Base-by-base conservation (phyloP, 1,284 basidiomycete genomes). In the Puccinia brachypodii region DNA sequence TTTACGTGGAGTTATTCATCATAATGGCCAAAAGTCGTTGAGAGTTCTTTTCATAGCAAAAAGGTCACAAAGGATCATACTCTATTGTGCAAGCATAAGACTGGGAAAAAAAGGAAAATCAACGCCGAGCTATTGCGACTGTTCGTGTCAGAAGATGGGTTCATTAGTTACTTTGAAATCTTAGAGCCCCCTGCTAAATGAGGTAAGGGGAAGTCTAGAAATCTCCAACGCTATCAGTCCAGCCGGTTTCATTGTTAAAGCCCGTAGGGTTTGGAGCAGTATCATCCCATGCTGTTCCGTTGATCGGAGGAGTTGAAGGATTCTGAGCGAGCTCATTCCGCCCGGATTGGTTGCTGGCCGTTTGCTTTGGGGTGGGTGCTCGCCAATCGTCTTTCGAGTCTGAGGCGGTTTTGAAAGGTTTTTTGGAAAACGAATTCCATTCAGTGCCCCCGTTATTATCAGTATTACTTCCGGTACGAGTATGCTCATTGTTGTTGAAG, bases 261-360 rank as follows among this genome's bases (percentile, higher is more conserved):
- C 3, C 19, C 16, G 68, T n/a, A 19, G n/a, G 68, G 68, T 31
- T 47, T 47, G 22, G 36, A 22, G 25, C 16, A 11, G 42, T 3
- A 71, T 71, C 68, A 47, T 50, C n/a, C 68, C 68, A 71, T 9
- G 40, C 68, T 25, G 68, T 22, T 71, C 13, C 38, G 68, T 47
- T 71, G 68, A n/a, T 14, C 42, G 28, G 16, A 50, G 68, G 28
- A 11, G 68, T 28, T 16, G 68, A 25, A 31, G 40, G 42, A 28
- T 19, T n/a, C 25, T 71, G 42, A 6, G 13, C 36, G 68, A n/a
- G 31, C 19, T 69, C 42, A 22, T 71, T 33, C 68, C 68, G 47
- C 31, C 42, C 68, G 40, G 68, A 31, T 47, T 44, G 42, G 44
- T 71, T n/a, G 44, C 62, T 64, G 62, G 62, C n/a, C 33, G 68